Percentiles rank a stretch among this genome's conserved stretches.
phyloP scores from a whole-genome alignment of 768 basidiomycete species.

The Auricularia auricula-judae region DNA sequence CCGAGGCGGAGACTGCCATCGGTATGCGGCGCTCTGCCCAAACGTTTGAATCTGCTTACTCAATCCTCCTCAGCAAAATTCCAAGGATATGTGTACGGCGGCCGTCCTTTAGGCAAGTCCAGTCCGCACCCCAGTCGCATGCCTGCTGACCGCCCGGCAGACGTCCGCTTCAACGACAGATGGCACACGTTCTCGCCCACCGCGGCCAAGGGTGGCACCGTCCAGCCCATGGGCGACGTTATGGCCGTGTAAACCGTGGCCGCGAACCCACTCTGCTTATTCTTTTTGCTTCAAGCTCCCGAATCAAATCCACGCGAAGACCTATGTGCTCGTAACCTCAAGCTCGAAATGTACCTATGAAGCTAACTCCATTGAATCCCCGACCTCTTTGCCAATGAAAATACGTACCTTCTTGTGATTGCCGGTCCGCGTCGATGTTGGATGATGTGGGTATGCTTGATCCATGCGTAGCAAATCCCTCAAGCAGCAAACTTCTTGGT shows the following conservation, averaged over 20 bases:
- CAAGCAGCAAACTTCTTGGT: too few species aligned
- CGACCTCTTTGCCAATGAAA: background rate
- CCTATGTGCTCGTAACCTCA: background rate
- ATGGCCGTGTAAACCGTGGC: background rate
- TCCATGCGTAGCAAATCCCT: too few species aligned
- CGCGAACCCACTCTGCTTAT: background rate
- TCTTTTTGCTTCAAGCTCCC: background rate
- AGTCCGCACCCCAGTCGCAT: background rate
- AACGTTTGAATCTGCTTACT: too few species aligned
- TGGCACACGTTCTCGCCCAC: slow-evolving; percentile 90
- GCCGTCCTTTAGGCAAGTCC: slow-evolving; percentile 65
- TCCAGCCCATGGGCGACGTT: slow-evolving; percentile 42
- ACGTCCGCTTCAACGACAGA: slow-evolving; percentile 90
- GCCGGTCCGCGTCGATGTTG: too few species aligned
- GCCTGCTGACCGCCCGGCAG: slow-evolving; percentile 24
- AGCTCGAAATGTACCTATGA: background rate
- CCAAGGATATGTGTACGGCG: slow-evolving; percentile 91
- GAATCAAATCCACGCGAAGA: background rate
- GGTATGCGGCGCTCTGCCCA: slow-evolving; percentile 30
- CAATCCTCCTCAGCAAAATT: slow-evolving; percentile 58
- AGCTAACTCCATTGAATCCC: background rate
- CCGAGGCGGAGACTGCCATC: slow-evolving; percentile 91
- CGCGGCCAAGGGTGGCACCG: slow-evolving; percentile 79
- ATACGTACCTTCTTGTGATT: background rate
- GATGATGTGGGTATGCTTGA: too few species aligned